Base-by-base conservation (phyloP, 2,329 filamentous ascomycete genomes). In the Didymellaceae sp. region DNA sequence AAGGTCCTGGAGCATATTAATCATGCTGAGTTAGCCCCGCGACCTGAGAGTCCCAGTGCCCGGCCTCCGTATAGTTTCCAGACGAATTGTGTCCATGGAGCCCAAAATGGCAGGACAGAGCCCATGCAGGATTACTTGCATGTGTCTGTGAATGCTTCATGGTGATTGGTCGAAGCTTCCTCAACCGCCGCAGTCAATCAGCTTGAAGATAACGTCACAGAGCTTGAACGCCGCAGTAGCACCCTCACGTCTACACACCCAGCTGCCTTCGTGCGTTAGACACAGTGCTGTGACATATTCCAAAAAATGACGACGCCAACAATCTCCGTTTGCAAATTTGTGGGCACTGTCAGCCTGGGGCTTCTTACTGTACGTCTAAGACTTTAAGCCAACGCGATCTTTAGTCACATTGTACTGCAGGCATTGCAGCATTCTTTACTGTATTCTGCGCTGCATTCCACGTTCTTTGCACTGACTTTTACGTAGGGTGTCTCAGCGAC, bases 261-360 rank as follows among this genome's bases (percentile, higher is more conserved):
- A 43, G 26, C 43, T 45, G 14, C 43, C 30, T 21, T 14, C n/a
- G 40, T 18, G 10, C 31, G 34, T 25, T 10, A 25, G 3, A 22
- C n/a, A 28, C 25, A 33, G 11, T 6, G 17, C 28, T 17, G n/a
- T 34, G 22, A 16, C 17, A 13, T 24, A 2, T 26, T 17, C 46
- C 11, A 50, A 52, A 66, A 47, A 45, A 79, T 70, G 74, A 89
- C 91, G 84, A 80, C 84, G 63, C 84, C 82, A 64, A 85, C 86
- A 68, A 80, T 96, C 68, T 86, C 90, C 47, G 77, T 88, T 73
- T 85, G 89, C 78, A 97, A 97, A 78, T 96, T 97, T 73, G 88
- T 97, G 62, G 93, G 93, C 68, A 95, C 91, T 42, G 84, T 96
- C 61, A 93, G 89, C 65, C 82, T 97, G 50, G 93, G 93, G 57